Percentiles rank a stretch among this genome's conserved stretches.
Conservation (phyloP, 176 grass and related monocot genomes). For the Thalia dealbata region DNA sequence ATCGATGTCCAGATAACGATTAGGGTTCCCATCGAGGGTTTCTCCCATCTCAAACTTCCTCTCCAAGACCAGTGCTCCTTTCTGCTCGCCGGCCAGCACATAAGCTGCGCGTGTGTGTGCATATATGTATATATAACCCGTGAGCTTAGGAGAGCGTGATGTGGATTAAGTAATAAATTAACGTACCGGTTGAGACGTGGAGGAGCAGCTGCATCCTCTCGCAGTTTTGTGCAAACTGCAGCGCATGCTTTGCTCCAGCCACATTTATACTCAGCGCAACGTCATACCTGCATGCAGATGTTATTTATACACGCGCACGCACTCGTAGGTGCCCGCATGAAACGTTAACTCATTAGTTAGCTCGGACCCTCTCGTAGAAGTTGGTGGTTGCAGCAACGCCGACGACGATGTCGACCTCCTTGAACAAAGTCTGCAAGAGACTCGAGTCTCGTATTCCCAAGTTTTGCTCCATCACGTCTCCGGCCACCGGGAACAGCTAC, state of each 20-base stretch:
- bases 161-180: no score
- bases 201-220: conserved; percentile 5
- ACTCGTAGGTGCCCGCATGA: no score
- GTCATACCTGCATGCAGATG: conserved; percentile 16
- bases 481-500: conserved; percentile 51
- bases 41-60: conserved; percentile 13
- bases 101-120: no score
- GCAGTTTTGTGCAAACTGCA: conserved; percentile 9
- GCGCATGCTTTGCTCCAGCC: not conserved
- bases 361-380: conserved; percentile 3
- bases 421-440: conserved; percentile 19
- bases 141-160: no score
- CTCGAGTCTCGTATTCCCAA: conserved; percentile 36
- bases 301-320: no score
- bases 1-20: conserved; percentile 18
- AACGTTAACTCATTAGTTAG: no score
- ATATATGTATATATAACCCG: no score
- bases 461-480: conserved; percentile 45
- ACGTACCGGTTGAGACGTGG: conserved; percentile 12
- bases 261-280: conserved; percentile 5
- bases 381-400: not conserved
- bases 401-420: conserved; percentile 15
- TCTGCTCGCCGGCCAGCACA: not conserved
- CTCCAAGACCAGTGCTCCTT: conserved; percentile 17
- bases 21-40: not conserved